These are phyloP conservation scores for Fomitopsis pulvina DNA, from an alignment of 768 basidiomycete genomes.

Conservation along the genomic window DNA sequence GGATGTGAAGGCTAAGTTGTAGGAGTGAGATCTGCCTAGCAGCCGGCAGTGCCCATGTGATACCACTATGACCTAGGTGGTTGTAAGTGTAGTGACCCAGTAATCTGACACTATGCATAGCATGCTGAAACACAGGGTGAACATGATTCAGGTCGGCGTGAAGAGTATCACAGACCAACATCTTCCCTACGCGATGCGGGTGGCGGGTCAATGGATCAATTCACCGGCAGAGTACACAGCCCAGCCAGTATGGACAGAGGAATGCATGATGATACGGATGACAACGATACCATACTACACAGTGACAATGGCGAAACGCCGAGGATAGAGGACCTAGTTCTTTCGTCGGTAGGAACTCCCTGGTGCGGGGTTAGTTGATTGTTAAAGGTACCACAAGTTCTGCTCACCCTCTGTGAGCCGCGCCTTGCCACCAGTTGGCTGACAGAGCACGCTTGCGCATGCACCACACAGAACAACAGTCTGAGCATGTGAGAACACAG, in stretches of 20 bases:
- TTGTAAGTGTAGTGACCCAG: no score
- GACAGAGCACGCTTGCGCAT: constrained; percentile 93
- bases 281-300: not conserved
- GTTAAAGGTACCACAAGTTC: constrained; percentile 1
- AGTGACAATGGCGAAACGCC: constrained; percentile 15
- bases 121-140: no score
- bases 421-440: constrained; percentile 97
- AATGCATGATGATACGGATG: not conserved
- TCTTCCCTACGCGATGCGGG: no score
- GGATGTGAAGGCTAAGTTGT: constrained; percentile 11
- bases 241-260: no score
- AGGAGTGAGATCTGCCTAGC: no score
- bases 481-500: constrained; percentile 99
- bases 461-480: constrained; percentile 92
- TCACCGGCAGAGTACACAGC: no score
- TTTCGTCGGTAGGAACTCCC: constrained; percentile 98
- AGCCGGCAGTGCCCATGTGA: no score
- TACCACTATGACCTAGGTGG: no score
- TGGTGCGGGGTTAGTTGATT: constrained; percentile 26
- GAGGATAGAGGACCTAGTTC: constrained; percentile 41
- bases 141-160: no score
- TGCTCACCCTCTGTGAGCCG: constrained; percentile 91
- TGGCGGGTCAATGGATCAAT: no score
- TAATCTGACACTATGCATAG: no score
- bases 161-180: no score